Percentiles rank a stretch among this genome's conserved stretches.
phyloP scores from a whole-genome alignment of 768 basidiomycete genomes.

The Auriscalpium vulgare region DNA sequence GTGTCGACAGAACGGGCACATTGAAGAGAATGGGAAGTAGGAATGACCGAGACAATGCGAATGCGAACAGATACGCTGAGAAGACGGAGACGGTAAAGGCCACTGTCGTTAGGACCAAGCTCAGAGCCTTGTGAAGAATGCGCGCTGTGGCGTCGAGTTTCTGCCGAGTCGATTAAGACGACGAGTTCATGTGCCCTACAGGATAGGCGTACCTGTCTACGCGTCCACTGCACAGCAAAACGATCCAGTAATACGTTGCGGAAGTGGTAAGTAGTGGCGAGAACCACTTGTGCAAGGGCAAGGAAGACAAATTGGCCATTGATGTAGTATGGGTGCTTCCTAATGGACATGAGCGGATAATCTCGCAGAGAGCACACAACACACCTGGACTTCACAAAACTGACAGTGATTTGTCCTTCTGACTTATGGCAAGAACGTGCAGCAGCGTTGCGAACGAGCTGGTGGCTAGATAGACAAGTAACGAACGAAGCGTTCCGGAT shows the following conservation, averaged over 20 bases:
- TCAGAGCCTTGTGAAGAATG: constrained; percentile 4
- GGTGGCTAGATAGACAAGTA: constrained; percentile 40
- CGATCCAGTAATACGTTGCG: constrained; percentile 60
- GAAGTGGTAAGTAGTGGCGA: constrained; percentile 40
- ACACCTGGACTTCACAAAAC: constrained; percentile 62
- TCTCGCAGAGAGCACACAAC: constrained; percentile 11
- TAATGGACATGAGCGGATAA: constrained; percentile 17
- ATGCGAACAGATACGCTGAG: constrained; percentile 32
- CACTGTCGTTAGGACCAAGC: not conserved
- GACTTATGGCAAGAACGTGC: constrained; percentile 24
- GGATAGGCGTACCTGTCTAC: not conserved
- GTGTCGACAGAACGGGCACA: constrained; percentile 41
- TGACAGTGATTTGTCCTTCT: no score
- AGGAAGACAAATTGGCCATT: constrained; percentile 64
- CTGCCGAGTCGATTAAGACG: constrained; percentile 7
- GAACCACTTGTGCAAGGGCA: constrained; percentile 40
- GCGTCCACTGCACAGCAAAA: constrained; percentile 30
- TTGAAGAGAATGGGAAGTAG: constrained; percentile 46
- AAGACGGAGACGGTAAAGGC: constrained; percentile 14
- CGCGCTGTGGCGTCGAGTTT: constrained; percentile 17
- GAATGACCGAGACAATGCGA: constrained; percentile 38
- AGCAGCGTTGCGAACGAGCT: constrained; percentile 35
- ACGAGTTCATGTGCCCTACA: not conserved
- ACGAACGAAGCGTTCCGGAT: constrained; percentile 35
- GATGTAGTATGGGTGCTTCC: constrained; percentile 69